Evolutionary conservation across 305 asterid genomes (phyloP).

Genomic region (Fraxinus paxiana): DNA sequence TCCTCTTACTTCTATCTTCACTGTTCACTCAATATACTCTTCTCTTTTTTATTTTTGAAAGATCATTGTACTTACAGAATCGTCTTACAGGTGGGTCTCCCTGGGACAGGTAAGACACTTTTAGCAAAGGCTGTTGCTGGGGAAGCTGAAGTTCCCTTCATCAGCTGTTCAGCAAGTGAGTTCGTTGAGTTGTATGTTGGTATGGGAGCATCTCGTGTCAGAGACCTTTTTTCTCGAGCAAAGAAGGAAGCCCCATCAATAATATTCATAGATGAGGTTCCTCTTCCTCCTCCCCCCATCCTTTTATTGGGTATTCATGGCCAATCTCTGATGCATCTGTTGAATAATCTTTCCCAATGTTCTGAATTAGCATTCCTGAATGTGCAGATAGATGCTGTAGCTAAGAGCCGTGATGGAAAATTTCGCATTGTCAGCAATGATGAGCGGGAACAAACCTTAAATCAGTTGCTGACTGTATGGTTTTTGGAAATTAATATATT

Average conservation of each 20-base stretch:
- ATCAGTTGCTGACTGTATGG: constrained; percentile 94
- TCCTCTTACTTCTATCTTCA: constrained; percentile 12
- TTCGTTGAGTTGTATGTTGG: constrained; percentile 98
- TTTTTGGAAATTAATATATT: constrained; percentile 19
- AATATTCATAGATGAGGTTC: constrained; percentile 97
- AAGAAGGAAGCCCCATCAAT: constrained; percentile 98
- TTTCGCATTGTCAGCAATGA: constrained; percentile 93
- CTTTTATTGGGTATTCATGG: constrained; percentile 19
- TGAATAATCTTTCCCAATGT: constrained; percentile 17
- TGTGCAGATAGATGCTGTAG: constrained; percentile 97
- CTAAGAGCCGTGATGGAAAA: constrained; percentile 98
- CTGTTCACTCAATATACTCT: not conserved
- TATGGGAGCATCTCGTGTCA: constrained; percentile 99
- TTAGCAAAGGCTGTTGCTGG: constrained; percentile 99
- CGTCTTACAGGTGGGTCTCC: constrained; percentile 80
- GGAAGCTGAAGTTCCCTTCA: constrained; percentile 96
- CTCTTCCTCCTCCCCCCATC: constrained; percentile 16
- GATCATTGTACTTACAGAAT: constrained; percentile 17
- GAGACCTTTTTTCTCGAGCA: constrained; percentile 98
- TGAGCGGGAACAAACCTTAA: constrained; percentile 94
- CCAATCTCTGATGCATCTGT: constrained; percentile 13
- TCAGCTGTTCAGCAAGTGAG: constrained; percentile 98
- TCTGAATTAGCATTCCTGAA: constrained; percentile 28
- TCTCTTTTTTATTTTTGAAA: not conserved
- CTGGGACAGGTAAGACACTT: constrained; percentile 99